Conservation (phyloP, 805 yeast species). For the Metschnikowia arizonensis region DNA sequence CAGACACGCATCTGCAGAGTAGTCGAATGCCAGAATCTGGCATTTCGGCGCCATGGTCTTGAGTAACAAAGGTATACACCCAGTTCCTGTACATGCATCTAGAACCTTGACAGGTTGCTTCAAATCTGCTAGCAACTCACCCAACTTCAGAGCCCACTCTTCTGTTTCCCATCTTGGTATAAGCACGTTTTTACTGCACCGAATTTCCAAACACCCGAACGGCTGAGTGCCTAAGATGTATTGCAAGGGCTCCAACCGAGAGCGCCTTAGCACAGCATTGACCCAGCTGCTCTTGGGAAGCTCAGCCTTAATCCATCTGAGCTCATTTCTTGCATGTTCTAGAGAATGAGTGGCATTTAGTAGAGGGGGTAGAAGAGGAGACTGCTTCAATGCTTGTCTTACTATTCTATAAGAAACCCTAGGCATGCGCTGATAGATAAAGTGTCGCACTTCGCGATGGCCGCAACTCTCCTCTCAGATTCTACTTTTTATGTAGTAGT, state of each 20-base stretch:
- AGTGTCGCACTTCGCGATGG: neutral
- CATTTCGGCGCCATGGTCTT: conserved; percentile 20
- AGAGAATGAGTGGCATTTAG: conserved; percentile 29
- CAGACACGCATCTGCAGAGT: conserved; percentile 48
- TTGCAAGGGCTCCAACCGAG: conserved; percentile 66
- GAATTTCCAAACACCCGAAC: conserved; percentile 63
- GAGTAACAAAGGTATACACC: conserved; percentile 70
- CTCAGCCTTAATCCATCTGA: conserved; percentile 61
- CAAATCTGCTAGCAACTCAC: neutral
- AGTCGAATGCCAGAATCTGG: conserved; percentile 49
- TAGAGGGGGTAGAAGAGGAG: conserved; percentile 31
- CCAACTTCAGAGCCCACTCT: conserved; percentile 58
- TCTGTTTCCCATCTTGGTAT: conserved; percentile 97
- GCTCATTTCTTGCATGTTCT: conserved; percentile 49
- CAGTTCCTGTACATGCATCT: conserved; percentile 34
- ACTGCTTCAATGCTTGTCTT: conserved; percentile 24
- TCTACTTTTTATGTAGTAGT: too few relatives aligned
- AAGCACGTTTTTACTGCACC: conserved; percentile 61
- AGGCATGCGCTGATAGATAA: conserved; percentile 21
- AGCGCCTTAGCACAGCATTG: conserved; percentile 52
- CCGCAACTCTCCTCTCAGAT: neutral
- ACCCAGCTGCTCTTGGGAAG: conserved; percentile 46
- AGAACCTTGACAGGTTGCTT: conserved; percentile 5
- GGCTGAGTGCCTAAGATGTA: conserved; percentile 86
- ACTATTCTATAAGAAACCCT: conserved; percentile 28